A percentile compares a stretch with the other conserved stretches of the same genome.
Conservation (phyloP, 202 grass and related monocot species). For the Digitaria exilis region DNA sequence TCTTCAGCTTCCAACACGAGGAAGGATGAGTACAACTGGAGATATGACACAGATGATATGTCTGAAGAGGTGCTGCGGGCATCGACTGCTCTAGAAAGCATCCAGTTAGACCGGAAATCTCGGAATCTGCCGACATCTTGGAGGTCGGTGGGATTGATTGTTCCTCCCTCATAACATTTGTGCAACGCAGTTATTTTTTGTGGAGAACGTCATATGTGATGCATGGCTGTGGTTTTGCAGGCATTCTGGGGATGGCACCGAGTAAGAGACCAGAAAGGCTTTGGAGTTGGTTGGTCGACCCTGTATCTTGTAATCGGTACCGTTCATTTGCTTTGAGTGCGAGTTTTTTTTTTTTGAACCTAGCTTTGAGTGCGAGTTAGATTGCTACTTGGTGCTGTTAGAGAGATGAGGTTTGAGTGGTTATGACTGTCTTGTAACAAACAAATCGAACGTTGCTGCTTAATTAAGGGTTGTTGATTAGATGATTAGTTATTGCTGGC, state of each 20-base stretch:
- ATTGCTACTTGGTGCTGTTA: not conserved
- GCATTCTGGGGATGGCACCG: constrained; percentile 48
- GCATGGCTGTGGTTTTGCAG: constrained; percentile 14
- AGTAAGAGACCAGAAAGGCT: constrained; percentile 16
- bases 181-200: not conserved
- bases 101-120: constrained; percentile 85
- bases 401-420: not conserved
- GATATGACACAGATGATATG: constrained; percentile 77
- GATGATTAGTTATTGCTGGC: not conserved
- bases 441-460: not conserved
- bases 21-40: constrained; percentile 96
- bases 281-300: not conserved
- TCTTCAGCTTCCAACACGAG: constrained; percentile 59
- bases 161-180: not conserved
- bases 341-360: too few relatives aligned
- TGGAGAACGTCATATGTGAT: not conserved
- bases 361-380: not conserved
- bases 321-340: constrained; percentile 3
- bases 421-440: not conserved
- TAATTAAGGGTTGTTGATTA: not conserved
- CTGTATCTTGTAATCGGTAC: not conserved
- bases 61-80: constrained; percentile 87
- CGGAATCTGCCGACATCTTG: constrained; percentile 79
- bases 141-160: constrained; percentile 51
- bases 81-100: constrained; percentile 74